Evolutionary conservation across 2,329 filamentous ascomycete genomes (phyloP), one percentile per base, ranked within the genome.

Genomic region (Cryoendolithus antarcticus): DNA sequence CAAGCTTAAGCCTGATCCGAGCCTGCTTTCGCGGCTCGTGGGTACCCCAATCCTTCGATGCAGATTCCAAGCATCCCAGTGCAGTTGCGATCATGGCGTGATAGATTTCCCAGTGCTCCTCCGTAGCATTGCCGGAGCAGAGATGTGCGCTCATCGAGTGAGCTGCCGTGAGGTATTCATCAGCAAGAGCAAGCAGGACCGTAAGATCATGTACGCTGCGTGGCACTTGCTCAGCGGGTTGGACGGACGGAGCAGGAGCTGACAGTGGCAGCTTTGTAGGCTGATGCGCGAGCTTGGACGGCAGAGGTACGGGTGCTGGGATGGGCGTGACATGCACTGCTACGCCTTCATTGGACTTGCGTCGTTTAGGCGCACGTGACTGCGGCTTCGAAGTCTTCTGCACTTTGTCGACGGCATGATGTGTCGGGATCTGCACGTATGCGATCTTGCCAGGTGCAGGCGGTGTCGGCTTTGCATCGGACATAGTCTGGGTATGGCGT

Each of bases 141-240:
- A 76, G 59, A 1, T 61, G 50, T 3, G 68, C 61, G 1, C 69
- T 69, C 42, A 75, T 67, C 2, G 60, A 59, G 43, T 79, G 74
- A n/a, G 83, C 83, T 38, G 76, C 77, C 19, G 65, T 63, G 38
- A 88, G 75, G 50, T 82, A 86, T 48, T 89, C 82, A 50, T 89
- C 82, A 2, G 82, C 81, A 9, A 86, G 67, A n/a, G 72, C 73
- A 6, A 85, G 65, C 41, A 88, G 65, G 6, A 86, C 62, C 2
- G 77, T 65, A 19, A 19, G 15, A 19, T 19, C 15, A 19, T 19
- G 15, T 19, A 19, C 5, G 15, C 15, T 19, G 15, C 3, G 15
- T 19, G 15, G 15, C 15, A 19, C 15, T 19, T 19, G 15, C 15
- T 19, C 15, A 19, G 15, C 15, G 15, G 15, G 15, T 19, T 19